Evolutionary conservation across 352 stramenopile genomes (phyloP).

Genomic region (Globisporangium parvum): DNA sequence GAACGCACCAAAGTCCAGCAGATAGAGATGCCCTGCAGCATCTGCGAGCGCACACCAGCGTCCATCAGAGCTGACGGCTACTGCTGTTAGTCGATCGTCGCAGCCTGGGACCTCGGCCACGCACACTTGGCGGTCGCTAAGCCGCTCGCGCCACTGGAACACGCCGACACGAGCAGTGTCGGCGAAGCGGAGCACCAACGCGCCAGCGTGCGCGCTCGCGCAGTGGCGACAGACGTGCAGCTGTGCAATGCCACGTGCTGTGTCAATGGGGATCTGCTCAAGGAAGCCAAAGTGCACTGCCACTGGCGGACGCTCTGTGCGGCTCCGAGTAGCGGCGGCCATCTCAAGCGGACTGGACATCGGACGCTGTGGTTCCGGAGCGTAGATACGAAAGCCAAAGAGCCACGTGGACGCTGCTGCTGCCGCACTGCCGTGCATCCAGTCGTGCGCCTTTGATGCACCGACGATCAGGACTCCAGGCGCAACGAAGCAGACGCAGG

Average conservation of each 20-base stretch:
- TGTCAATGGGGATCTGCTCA: slow-evolving; percentile 15
- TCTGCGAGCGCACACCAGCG: slow-evolving; percentile 28
- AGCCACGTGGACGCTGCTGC: slow-evolving; percentile 17
- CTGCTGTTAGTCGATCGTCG: slow-evolving; percentile 8
- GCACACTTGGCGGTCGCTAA: slow-evolving; percentile 42
- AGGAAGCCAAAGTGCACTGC: slow-evolving; percentile 45
- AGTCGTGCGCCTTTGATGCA: slow-evolving; percentile 7
- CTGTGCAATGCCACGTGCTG: background rate
- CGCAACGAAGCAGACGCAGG: slow-evolving; percentile 35
- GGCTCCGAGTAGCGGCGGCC: too few relatives aligned
- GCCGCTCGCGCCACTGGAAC: slow-evolving; percentile 51
- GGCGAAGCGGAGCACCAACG: slow-evolving; percentile 29
- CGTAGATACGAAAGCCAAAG: slow-evolving; percentile 48
- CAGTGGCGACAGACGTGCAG: slow-evolving; percentile 8
- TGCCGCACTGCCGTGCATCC: background rate
- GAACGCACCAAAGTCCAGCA: slow-evolving; percentile 32
- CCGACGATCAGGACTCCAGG: slow-evolving; percentile 41
- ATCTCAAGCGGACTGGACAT: too few relatives aligned
- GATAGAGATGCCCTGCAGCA: slow-evolving; percentile 15
- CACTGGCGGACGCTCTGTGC: slow-evolving; percentile 1
- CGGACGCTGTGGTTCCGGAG: background rate
- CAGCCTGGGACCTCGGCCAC: slow-evolving; percentile 22
- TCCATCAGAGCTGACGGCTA: slow-evolving; percentile 23
- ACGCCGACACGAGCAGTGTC: slow-evolving; percentile 22
- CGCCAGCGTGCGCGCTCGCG: slow-evolving; percentile 13